Evolutionary conservation across 2,329 filamentous ascomycete genomes (phyloP), one percentile per base, ranked within the genome.

Genomic region (Botrytis galanthina): DNA sequence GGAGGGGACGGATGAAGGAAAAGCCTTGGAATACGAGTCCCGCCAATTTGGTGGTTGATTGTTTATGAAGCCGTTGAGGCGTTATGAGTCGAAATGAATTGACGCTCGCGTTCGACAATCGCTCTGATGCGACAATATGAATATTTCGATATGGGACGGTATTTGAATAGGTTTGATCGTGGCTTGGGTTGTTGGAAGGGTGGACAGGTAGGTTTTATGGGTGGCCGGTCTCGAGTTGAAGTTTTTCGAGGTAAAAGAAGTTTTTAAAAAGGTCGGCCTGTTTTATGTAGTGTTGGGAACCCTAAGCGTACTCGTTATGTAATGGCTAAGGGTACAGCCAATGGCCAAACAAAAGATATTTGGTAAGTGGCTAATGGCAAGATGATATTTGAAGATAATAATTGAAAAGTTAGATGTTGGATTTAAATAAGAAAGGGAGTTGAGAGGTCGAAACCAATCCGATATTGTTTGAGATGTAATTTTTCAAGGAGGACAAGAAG

Each of bases 21-120:
- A 92, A 89, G 85, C 88, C 85, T 84, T 87, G 84, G 85, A 87
- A 87, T 85, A 88, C 89, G 90, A 90, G 86, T 88, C 92, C 92
- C 93, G 93, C 94, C 94, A 97, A 97, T 90, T 97, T 97, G 94
- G 90, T 92, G 90, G 89, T 89, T 84, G 79, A 60, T 74, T 73
- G 60, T 64, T 67, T 71, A 73, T 63, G 74, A 77, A 71, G 80
- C 78, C 80, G 79, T 78, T 76, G 77, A 80, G 80, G 81, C 79
- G 79, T 72, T 71, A 16, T 69, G 69, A 57, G 51, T 39, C 46
- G 44, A 42, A 69, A 63, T 32, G 12, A 62, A 51, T 44, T 32
- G 60, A 67, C 44, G 37, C 54, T 22, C 48, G 37, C 20, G 37
- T 68, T 42, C 35, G 48, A 37, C 10, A 42, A 42, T 42, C 37